A percentile compares a stretch with the other conserved stretches of the same genome.
Evolutionary conservation across 257 asterid genomes (phyloP).

Genomic region (Eucommia ulmoides): DNA sequence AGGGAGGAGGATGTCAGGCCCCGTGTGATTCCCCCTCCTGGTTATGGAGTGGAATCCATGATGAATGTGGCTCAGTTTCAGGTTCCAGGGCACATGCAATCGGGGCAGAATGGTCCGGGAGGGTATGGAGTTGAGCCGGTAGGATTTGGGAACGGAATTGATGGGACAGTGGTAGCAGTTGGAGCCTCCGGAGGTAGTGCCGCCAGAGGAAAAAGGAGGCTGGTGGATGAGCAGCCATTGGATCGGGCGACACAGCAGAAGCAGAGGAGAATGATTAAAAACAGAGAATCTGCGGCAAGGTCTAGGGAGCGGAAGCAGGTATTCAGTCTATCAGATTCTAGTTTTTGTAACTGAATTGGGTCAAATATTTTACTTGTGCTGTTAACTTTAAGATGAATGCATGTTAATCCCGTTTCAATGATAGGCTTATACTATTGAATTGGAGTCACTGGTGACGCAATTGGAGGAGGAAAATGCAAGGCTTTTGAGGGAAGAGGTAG

Average conservation of each 20-base stretch:
- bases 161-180: background rate
- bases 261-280: slow-evolving; percentile 93
- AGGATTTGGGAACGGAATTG: slow-evolving; percentile 21
- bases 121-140: slow-evolving; percentile 41
- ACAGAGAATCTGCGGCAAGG: slow-evolving; percentile 98
- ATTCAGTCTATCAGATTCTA: background rate
- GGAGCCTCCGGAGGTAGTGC: slow-evolving; percentile 8
- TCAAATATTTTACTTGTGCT: background rate
- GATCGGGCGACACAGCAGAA: slow-evolving; percentile 96
- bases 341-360: background rate
- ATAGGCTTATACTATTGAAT: slow-evolving; percentile 85
- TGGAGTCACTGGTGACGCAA: slow-evolving; percentile 72
- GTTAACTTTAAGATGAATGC: slow-evolving; percentile 7
- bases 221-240: slow-evolving; percentile 56
- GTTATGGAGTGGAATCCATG: slow-evolving; percentile 31
- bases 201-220: slow-evolving; percentile 81
- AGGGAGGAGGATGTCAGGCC: slow-evolving; percentile 72
- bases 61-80: slow-evolving; percentile 31
- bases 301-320: slow-evolving; percentile 98
- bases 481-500: slow-evolving; percentile 68
- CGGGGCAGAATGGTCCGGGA: slow-evolving; percentile 37
- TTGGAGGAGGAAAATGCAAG: slow-evolving; percentile 79
- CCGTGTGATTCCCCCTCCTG: slow-evolving; percentile 17
- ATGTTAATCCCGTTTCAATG: slow-evolving; percentile 3
- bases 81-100: slow-evolving; percentile 26